phyloP scores from a whole-genome alignment of 345 rosid genomes.

The Kandelia obovata region DNA sequence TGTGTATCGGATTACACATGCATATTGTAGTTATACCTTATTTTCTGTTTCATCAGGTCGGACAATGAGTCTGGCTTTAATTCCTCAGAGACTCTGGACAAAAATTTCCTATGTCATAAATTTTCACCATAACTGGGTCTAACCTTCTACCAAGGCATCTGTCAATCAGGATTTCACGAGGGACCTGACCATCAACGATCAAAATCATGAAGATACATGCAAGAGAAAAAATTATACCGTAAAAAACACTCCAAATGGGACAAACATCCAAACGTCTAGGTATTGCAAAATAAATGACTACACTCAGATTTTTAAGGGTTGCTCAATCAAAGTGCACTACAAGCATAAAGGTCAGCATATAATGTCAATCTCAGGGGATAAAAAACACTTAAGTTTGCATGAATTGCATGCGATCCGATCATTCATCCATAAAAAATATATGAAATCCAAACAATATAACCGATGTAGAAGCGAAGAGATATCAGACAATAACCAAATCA shows the following conservation, averaged over 20 bases:
- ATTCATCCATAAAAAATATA: background rate
- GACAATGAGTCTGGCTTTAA: slow-evolving; percentile 66
- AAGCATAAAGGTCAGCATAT: too few relatives aligned
- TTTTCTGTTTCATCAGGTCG: slow-evolving; percentile 90
- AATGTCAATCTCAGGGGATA: too few relatives aligned
- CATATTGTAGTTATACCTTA: slow-evolving; percentile 39
- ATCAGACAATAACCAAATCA: slow-evolving; percentile 4
- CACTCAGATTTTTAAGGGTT: too few relatives aligned
- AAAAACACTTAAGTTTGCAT: too few relatives aligned
- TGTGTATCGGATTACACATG: background rate
- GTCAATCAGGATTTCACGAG: slow-evolving; percentile 80
- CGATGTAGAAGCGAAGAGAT: background rate
- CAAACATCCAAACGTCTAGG: too few relatives aligned
- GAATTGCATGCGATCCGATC: too few relatives aligned
- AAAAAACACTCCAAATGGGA: too few relatives aligned
- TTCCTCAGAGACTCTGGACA: slow-evolving; percentile 61
- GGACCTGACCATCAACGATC: slow-evolving; percentile 58
- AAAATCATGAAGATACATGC: slow-evolving; percentile 16
- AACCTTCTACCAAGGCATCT: slow-evolving; percentile 89
- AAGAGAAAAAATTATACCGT: background rate
- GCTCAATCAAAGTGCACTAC: too few relatives aligned
- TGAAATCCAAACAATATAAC: background rate
- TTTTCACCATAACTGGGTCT: slow-evolving; percentile 72
- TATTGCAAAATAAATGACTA: too few relatives aligned
- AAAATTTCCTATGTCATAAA: slow-evolving; percentile 59